These are phyloP conservation scores for Tolypocladium album DNA, from an alignment of 2,329 filamentous ascomycete species.

Conservation along the genomic window DNA sequence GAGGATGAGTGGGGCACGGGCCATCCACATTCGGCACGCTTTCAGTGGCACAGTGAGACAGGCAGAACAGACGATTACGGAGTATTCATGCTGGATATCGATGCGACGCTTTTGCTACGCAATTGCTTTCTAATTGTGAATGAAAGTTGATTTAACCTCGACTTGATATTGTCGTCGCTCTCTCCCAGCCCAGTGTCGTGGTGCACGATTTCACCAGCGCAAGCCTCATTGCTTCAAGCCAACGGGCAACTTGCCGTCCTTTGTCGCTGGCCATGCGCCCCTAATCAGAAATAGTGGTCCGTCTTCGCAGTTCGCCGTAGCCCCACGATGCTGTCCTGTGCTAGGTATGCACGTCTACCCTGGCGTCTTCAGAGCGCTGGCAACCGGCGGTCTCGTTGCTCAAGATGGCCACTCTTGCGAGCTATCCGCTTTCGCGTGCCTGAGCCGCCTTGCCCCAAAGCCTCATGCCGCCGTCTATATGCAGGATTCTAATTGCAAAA, in stretches of 20 bases:
- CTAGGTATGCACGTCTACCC: neutral
- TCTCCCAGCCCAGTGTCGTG: neutral
- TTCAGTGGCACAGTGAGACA: neutral
- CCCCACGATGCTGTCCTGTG: neutral
- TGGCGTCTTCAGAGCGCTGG: neutral
- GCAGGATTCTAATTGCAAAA: constrained; percentile 19
- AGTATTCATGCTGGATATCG: neutral
- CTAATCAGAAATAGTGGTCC: neutral
- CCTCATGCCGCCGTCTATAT: constrained; percentile 21
- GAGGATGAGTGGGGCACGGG: neutral
- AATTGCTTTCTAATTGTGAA: neutral
- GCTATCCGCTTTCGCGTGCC: neutral
- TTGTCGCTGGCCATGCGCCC: neutral
- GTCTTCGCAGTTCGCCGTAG: neutral
- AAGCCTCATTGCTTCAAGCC: neutral
- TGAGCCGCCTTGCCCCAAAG: neutral
- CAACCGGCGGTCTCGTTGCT: neutral
- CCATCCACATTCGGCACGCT: neutral
- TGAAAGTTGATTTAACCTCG: neutral
- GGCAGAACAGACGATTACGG: neutral
- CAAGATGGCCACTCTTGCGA: neutral
- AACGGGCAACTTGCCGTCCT: neutral
- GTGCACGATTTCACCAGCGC: neutral
- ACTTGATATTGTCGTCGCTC: neutral
- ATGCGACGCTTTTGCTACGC: neutral